Evolutionary conservation across 352 stramenopile genomes (phyloP), one percentile per base, ranked within the genome.

Genomic region (Phytophthora ohioensis): DNA sequence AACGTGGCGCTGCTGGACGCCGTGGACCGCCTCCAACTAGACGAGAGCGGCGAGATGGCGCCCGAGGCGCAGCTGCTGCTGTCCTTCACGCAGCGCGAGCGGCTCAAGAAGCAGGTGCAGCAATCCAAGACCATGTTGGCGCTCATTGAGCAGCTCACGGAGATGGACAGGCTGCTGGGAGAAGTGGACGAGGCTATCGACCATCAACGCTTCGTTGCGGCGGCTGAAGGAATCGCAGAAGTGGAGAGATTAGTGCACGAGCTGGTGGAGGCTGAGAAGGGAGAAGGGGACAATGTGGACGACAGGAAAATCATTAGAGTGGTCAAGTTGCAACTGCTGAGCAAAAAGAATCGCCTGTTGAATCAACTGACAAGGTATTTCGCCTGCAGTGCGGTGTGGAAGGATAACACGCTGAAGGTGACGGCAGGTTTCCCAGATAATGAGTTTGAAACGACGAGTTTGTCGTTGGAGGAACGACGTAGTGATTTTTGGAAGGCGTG

Each of bases 81-180:
- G 35, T 90, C 82, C 6, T 84, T 91, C 27, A 85, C 77, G 15
- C 79, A 93, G 55, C 75, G 77, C 12, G 81, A 94, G 71, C 71
- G 68, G 0, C 57, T 94, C 6, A 84, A 81, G 71, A 68, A 76
- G 34, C 83, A 94, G 48, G 81, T 91, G 46, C 76, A 87, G 32
- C 80, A 91, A 56, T 90, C 83, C 2, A 80, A 79, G 32, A 73
- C 60, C n/a, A 90, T 90, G 77, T 64, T 94, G 43, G 39, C 66
- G 61, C 72, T 90, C 12, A 81, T 91, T 17, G 87, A 93, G 69
- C 85, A 90, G n/a, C 72, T 94, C 10, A 91, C 74, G 21, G 71
- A 84, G 58, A 78, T 88, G 13, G 84, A 94, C 51, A 71, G 76
- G n/a, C 49, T 80, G 9, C 42, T 92, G 0, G 58, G 64, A n/a